Percentiles rank a stretch among this genome's conserved stretches.
Evolutionary conservation across 106 monocot species (phyloP).

Genomic region (Narthecium ossifragum): DNA sequence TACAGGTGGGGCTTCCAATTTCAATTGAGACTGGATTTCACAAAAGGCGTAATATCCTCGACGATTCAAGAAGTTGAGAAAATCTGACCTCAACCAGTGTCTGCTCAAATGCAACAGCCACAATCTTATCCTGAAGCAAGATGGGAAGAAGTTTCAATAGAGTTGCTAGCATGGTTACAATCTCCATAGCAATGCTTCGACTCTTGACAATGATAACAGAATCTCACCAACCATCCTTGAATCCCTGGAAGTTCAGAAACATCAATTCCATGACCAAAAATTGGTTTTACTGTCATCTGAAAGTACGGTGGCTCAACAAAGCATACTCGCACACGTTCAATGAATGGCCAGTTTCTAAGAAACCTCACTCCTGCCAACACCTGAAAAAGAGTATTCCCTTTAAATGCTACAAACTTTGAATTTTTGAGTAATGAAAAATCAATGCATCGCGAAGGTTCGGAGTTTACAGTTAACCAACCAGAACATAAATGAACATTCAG

Average conservation of each 20-base stretch:
- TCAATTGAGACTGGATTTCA: not conserved
- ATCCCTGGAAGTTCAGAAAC: conserved; percentile 95
- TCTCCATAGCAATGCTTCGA: no score
- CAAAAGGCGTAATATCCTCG: not conserved
- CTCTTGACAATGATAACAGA: no score
- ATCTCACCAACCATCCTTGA: conserved; percentile 85
- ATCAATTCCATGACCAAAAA: conserved; percentile 79
- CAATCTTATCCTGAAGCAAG: conserved; percentile 59
- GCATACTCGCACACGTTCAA: conserved; percentile 75
- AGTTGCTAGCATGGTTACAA: not conserved
- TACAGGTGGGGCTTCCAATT: not conserved
- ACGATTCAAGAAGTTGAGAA: not conserved
- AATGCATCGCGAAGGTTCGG: no score
- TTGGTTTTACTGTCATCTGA: conserved; percentile 89
- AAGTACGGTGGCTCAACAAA: conserved; percentile 92
- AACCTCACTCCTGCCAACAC: conserved; percentile 89
- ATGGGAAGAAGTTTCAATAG: not conserved
- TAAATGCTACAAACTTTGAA: no score
- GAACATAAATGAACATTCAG: no score
- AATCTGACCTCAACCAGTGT: conserved; percentile 81
- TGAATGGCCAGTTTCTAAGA: conserved; percentile 75
- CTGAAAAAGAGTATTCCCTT: conserved; percentile 22
- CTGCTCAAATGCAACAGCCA: conserved; percentile 84
- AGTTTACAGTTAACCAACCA: no score
- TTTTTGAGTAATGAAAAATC: no score